Conservation (phyloP, 345 rosid genomes). For the Hibiscus trionum region DNA sequence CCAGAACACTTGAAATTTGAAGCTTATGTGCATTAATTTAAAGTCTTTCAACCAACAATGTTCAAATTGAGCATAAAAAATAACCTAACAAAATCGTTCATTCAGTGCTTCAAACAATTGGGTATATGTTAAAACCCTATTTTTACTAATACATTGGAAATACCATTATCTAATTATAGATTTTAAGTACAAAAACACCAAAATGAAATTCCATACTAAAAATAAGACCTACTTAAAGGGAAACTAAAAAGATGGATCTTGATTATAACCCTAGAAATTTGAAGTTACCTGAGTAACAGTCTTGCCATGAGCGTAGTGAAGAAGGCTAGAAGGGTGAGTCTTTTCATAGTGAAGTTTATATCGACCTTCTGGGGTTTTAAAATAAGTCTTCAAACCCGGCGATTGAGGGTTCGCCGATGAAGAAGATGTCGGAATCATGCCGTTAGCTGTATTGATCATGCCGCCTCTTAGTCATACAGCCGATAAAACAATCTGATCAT, state of each 20-base stretch:
- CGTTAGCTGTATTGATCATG: constrained; percentile 80
- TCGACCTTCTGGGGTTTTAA: constrained; percentile 96
- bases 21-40: constrained; percentile 7
- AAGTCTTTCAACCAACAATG: background rate
- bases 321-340: constrained; percentile 88
- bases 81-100: background rate
- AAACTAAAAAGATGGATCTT: background rate
- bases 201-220: background rate
- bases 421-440: constrained; percentile 75
- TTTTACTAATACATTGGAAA: background rate
- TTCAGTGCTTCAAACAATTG: background rate
- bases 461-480: constrained; percentile 22
- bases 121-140: background rate
- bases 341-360: constrained; percentile 96
- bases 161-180: background rate
- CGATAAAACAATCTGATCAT: constrained; percentile 55
- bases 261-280: constrained; percentile 7
- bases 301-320: constrained; percentile 95
- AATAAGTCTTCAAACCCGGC: constrained; percentile 92
- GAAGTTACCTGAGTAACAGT: constrained; percentile 81
- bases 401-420: constrained; percentile 72
- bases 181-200: background rate
- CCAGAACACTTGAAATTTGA: constrained; percentile 2
- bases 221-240: background rate
- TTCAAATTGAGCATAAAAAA: background rate